Base-by-base conservation (phyloP, 257 asterid genomes). In the Penstemon eatonii region DNA sequence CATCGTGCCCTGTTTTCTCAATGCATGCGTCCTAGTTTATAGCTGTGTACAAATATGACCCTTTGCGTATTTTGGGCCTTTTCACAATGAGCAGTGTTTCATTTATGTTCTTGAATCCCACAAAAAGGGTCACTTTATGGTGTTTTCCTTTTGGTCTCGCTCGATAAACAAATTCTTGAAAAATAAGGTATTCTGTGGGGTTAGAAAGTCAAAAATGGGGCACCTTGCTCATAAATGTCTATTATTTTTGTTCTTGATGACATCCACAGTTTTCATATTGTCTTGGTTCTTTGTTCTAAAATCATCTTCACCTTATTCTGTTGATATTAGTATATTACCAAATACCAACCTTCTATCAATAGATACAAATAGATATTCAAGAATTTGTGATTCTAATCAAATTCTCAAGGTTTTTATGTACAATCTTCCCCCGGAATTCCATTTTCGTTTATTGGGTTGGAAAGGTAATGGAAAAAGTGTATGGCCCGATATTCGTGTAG, bases 391-490 rank as follows among this genome's bases (percentile, higher is more conserved):
- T 78, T 44, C 77, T 41, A 76, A 62, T 64, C 81, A 83, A 38
- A 44, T 87, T 51, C 82, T 93, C 66, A 93, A 79, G 83, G 92
- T 90, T 53, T 93, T 74, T 59, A 93, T 93, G 98, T 93, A 93
- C 75, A 94, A 93, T 63, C 66, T 93, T 73, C 95, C 98, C 18
- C 72, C 97, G 0, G 92, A 88, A 44, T 93, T 90, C 71, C 99
- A 90, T 71, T 93, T 90, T 75, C 74, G 57, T 36, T 72, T 93
- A 3, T 63, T 88, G 74, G 95, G 87, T 2, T 85, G 97, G 98
- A 84, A 90, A 56, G 72, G 82, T 11, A 50, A 70, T 13, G 85
- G 76, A 44, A 72, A 71, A 33, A 69, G 74, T 60, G 83, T 90
- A 1, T 93, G 98, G 98, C 98, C 98, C 12, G 92, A 90, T 78